Evolutionary conservation across 176 grass and related monocot genomes (phyloP).

Genomic region (Triticum urartu): DNA sequence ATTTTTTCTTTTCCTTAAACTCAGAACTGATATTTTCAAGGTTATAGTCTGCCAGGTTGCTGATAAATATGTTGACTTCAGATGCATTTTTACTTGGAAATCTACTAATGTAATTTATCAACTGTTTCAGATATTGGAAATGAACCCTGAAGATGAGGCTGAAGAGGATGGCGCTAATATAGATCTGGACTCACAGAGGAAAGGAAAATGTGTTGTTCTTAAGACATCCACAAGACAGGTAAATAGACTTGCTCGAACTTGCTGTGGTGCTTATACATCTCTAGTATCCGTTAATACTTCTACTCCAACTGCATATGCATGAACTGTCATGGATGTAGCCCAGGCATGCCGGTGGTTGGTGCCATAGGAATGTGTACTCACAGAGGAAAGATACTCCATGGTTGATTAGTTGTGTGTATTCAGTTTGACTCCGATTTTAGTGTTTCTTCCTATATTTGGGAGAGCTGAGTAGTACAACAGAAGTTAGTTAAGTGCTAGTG

Average conservation of each 20-base stretch:
- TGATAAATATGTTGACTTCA: background rate
- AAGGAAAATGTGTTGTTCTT: constrained; percentile 53
- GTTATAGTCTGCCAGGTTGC: background rate
- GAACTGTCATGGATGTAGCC: background rate
- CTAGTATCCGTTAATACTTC: background rate
- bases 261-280: background rate
- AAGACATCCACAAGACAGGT: constrained; percentile 36
- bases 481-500: background rate
- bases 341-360: background rate
- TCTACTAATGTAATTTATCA: constrained; percentile 5
- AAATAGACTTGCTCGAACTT: background rate
- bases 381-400: background rate
- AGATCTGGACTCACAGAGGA: constrained; percentile 86
- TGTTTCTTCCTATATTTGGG: background rate
- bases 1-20: background rate
- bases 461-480: background rate
- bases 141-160: constrained; percentile 96
- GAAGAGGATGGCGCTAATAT: constrained; percentile 92
- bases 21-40: background rate
- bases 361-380: background rate
- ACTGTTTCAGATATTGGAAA: constrained; percentile 72
- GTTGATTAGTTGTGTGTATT: background rate
- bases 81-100: background rate
- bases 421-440: background rate
- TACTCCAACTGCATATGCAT: background rate